Base-by-base conservation (phyloP, 2,329 filamentous ascomycete genomes). In the Fusarium napiforme region DNA sequence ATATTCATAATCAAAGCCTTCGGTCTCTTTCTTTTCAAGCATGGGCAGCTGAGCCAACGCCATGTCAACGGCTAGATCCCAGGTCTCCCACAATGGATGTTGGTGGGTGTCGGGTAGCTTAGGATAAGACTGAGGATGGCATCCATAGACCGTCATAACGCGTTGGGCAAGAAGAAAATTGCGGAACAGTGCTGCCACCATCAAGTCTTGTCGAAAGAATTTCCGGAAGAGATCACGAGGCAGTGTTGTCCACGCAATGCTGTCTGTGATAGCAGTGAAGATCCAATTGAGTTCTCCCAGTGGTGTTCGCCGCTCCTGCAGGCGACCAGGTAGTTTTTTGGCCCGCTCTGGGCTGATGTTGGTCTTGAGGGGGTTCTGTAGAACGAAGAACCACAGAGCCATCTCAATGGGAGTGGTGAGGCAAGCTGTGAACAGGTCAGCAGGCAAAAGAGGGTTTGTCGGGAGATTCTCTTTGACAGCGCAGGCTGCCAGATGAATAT, bases 201-300 rank as follows among this genome's bases (percentile, higher is more conserved):
- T 98, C 18, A 99, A 87, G 81, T 99, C 96, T 81, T 99, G 96
- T 46, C 96, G 87, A 82, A 99, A 99, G 68, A 98, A 93, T 82
- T 97, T 97, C 82, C 97, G 95, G 84, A 99, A 99, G 16, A 98
- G 85, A 26, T 95, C 90, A 50, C 96, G 92, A 7, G 95, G 94
- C 8, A 99, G 85, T 9, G 94, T 97, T 37, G 97, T 98, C 96
- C 96, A 99, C 1, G 96, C 96, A 78, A 99, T 99, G 3, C 96
- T 98, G 81, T 99, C 96, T 1, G 96, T 99, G 74, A 99, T 98
- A 61, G 96, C 96, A 2, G 96, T 99, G 80, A 99, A 98, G 40
- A 99, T 99, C 96, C 96, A 99, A 79, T 99, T 99, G 19, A 99
- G 86, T 83, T 99, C 96, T 71, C 96, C 96, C 39, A 99, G 88